phyloP scores from a whole-genome alignment of 352 stramenopile species.

The Phytophthora aleatoria region DNA sequence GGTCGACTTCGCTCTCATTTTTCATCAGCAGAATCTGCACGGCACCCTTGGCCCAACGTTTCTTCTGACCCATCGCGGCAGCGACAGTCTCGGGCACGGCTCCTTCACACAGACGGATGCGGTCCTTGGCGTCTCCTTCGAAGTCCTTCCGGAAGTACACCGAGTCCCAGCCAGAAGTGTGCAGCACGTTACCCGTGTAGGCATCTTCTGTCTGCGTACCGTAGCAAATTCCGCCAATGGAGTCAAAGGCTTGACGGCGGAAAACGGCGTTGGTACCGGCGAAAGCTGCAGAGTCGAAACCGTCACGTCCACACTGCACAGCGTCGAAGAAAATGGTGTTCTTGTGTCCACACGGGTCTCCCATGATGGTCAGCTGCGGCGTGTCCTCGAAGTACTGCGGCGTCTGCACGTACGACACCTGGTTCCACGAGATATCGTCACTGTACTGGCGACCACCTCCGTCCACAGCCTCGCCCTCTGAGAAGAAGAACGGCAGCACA shows the following conservation, averaged over 20 bases:
- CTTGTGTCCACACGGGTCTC: conserved; percentile 88
- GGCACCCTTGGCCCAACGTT: conserved; percentile 90
- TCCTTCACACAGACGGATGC: conserved; percentile 86
- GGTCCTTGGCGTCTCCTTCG: conserved; percentile 84
- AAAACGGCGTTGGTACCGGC: conserved; percentile 91
- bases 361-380: conserved; percentile 84
- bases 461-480: conserved; percentile 85
- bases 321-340: conserved; percentile 93
- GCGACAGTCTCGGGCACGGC: conserved; percentile 84
- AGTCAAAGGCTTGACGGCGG: conserved; percentile 89
- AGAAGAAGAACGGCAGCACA: conserved; percentile 90
- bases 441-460: conserved; percentile 85
- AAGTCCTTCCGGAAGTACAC: conserved; percentile 93
- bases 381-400: conserved; percentile 91
- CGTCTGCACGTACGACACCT: conserved; percentile 90
- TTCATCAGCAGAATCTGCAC: conserved; percentile 91
- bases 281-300: conserved; percentile 88
- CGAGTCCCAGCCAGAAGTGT: conserved; percentile 85
- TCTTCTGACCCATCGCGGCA: conserved; percentile 84
- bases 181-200: conserved; percentile 87
- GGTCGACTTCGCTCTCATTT: conserved; percentile 89
- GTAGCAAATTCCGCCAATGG: conserved; percentile 89
- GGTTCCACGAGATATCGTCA: conserved; percentile 90
- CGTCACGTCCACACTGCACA: conserved; percentile 87
- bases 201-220: conserved; percentile 91